Conservation (phyloP, 768 basidiomycete species). For the Lentinus tigrinus region DNA sequence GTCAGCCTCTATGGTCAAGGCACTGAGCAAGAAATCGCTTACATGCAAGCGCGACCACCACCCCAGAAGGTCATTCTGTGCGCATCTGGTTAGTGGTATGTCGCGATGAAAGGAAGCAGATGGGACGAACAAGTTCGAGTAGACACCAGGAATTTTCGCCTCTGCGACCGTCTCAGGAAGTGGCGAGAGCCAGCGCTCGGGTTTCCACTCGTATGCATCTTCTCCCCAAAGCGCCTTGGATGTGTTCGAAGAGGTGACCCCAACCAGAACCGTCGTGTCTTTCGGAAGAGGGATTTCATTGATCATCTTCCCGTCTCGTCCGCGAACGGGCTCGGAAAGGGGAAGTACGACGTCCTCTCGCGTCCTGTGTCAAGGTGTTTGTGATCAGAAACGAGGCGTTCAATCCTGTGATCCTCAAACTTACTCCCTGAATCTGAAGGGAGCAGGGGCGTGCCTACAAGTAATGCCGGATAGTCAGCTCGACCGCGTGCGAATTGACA, state of each 20-base stretch:
- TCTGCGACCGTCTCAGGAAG: conserved; percentile 10
- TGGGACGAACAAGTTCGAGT: conserved; percentile 16
- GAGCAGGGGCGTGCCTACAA: conserved; percentile 11
- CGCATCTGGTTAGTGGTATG: no score
- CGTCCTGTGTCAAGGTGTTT: neutral
- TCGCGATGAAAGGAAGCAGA: neutral
- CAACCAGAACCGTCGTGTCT: conserved; percentile 37
- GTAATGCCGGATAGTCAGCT: neutral
- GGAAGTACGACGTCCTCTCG: conserved; percentile 45
- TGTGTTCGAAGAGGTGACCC: conserved; percentile 40
- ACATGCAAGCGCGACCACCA: conserved; percentile 30
- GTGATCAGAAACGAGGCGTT: conserved; percentile 1
- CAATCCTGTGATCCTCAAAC: neutral
- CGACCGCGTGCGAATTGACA: neutral
- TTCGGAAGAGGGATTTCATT: conserved; percentile 33
- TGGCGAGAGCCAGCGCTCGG: conserved; percentile 40
- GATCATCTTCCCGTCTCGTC: conserved; percentile 14
- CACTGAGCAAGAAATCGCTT: conserved; percentile 4
- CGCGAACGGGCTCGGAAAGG: conserved; percentile 18
- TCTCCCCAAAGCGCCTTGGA: conserved; percentile 43
- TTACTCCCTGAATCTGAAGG: conserved; percentile 12
- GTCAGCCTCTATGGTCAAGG: neutral
- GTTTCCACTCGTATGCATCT: conserved; percentile 41
- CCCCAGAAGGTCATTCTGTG: conserved; percentile 30
- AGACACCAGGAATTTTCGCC: conserved; percentile 18